These are phyloP conservation scores for Nicotiana knightiana DNA, from an alignment of 257 asterid genomes.

Conservation along the genomic window DNA sequence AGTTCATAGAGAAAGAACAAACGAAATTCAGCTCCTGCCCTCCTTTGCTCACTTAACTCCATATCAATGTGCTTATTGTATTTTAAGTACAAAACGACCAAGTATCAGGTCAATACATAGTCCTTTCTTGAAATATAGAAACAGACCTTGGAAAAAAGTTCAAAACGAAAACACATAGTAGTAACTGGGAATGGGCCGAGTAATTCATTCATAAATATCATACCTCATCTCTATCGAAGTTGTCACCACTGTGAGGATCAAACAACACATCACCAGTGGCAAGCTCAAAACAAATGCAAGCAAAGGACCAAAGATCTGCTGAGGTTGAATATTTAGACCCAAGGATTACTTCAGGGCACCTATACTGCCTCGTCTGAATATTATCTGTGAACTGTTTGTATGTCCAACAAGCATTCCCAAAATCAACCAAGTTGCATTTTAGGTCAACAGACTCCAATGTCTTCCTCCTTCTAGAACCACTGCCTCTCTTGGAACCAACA, in stretches of 20 bases:
- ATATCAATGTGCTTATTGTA: background rate
- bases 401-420: constrained; percentile 98
- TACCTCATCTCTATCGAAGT: constrained; percentile 84
- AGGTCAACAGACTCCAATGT: constrained; percentile 65
- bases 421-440: constrained; percentile 86
- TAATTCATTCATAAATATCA: background rate
- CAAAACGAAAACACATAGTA: background rate
- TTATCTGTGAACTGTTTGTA: constrained; percentile 80
- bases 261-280: constrained; percentile 91
- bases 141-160: background rate
- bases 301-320: constrained; percentile 96
- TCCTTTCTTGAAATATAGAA: background rate
- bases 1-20: background rate
- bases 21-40: background rate
- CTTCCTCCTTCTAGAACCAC: constrained; percentile 53
- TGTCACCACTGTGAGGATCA: constrained; percentile 89
- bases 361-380: constrained; percentile 88
- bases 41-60: background rate
- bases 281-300: constrained; percentile 92
- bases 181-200: background rate
- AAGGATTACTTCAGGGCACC: constrained; percentile 88
- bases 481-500: constrained; percentile 56
- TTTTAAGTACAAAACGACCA: background rate
- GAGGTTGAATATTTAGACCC: constrained; percentile 88
- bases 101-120: background rate